A percentile compares a stretch with the other conserved stretches of the same genome.
These are phyloP conservation scores for Azolla pinnata DNA, from an alignment of 75 land plant species.

Conservation along the genomic window DNA sequence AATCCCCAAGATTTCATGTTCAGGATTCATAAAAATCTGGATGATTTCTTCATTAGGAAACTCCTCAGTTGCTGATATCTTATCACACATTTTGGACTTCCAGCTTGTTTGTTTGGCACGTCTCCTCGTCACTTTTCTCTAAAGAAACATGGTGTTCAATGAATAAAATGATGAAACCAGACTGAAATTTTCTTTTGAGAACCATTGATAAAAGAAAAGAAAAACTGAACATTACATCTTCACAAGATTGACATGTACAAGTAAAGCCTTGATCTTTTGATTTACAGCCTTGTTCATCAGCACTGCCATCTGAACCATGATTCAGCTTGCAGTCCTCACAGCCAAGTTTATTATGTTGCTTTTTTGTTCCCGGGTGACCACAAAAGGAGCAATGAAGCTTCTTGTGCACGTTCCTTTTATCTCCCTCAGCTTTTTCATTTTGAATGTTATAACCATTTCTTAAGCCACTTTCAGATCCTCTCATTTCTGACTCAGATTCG, in stretches of 20 bases:
- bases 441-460: neutral
- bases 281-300: constrained; percentile 22
- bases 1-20: constrained; percentile 16
- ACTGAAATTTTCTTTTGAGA: neutral
- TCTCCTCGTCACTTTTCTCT: constrained; percentile 28
- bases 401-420: constrained; percentile 10
- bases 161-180: too few species aligned
- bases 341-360: constrained; percentile 36
- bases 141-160: too few species aligned
- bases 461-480: neutral
- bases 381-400: constrained; percentile 66
- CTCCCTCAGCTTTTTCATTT: neutral
- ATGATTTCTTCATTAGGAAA: constrained; percentile 70
- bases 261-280: constrained; percentile 44
- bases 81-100: constrained; percentile 37
- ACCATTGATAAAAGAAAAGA: neutral
- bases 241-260: constrained; percentile 51
- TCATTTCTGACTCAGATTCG: neutral
- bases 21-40: constrained; percentile 34
- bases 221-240: constrained; percentile 28
- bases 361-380: constrained; percentile 83
- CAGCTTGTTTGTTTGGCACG: constrained; percentile 48
- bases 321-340: constrained; percentile 42
- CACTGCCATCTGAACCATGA: neutral
- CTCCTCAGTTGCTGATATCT: constrained; percentile 36